Evolutionary conservation across 257 asterid genomes (phyloP), one percentile per base, ranked within the genome.

Genomic region (Buddleja alternifolia): DNA sequence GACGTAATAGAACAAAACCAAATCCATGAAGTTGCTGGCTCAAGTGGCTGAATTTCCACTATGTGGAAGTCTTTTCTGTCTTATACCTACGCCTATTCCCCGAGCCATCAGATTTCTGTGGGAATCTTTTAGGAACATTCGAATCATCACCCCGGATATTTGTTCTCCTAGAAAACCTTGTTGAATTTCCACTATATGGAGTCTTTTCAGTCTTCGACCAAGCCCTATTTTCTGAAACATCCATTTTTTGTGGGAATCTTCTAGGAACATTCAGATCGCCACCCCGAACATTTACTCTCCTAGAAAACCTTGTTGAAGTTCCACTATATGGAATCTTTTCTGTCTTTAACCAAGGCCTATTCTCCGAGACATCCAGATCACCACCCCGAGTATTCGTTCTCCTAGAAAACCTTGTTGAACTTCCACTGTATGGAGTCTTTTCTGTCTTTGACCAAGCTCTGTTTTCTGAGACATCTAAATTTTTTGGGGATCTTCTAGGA

Each of bases 261-360:
- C 68, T 53, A 3, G 69, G 59, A 45, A 60, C 39, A 52, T 60
- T 66, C 58, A 20, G 54, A 64, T 73, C 75, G 60, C 71, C 82
- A 54, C 34, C 74, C 59, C 60, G 71, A 44, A 19, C 57, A 64
- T 81, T 73, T 40, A 47, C 32, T 63, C 81, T 80, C 76, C 73
- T 61, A 72, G 73, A 45, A 68, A 54, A 69, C 53, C 53, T 63
- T 50, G 78, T 60, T 58, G 68, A 59, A 34, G 53, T 54, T 66
- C 77, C 78, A 75, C 72, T 71, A 69, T 16, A 73, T 39, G 47
- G 75, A 56, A 74, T 8, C 77, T 67, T 68, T 46, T 71, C 76
- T 56, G 66, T 57, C 61, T 72, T 75, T 29, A 75, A 61, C 68
- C 74, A 68, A 5, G 34, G 67, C 69, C 71, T 65, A 69, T 66